These are phyloP conservation scores for Penicillium sp. DNA, from an alignment of 2,329 filamentous ascomycete species.

Conservation along the genomic window DNA sequence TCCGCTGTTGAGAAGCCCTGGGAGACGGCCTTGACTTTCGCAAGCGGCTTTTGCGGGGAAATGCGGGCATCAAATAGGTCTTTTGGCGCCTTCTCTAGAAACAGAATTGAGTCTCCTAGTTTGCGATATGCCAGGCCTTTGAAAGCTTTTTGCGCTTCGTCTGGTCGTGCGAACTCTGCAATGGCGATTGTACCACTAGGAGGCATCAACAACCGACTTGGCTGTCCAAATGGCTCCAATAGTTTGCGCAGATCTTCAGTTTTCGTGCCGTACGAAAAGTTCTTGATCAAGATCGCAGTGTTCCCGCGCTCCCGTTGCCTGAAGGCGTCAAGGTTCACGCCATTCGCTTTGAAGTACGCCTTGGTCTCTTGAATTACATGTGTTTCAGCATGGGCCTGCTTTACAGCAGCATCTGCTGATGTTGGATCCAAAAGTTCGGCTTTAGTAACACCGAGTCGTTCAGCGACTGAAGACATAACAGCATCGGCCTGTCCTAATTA, in stretches of 20 bases:
- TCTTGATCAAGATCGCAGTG: conserved; percentile 88
- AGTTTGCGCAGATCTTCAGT: conserved; percentile 77
- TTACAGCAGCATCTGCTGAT: conserved; percentile 89
- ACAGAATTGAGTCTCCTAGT: conserved; percentile 87
- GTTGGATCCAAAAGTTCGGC: conserved; percentile 93
- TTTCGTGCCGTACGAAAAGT: conserved; percentile 84
- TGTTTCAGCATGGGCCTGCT: conserved; percentile 95
- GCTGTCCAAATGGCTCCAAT: conserved; percentile 83
- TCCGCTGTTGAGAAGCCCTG: conserved; percentile 49
- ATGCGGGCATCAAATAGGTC: conserved; percentile 67
- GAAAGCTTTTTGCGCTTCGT: conserved; percentile 83
- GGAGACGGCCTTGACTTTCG: conserved; percentile 38
- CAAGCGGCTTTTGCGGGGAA: conserved; percentile 35
- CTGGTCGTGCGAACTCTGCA: conserved; percentile 80
- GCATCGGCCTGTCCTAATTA: conserved; percentile 66
- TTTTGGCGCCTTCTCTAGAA: conserved; percentile 90
- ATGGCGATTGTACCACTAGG: conserved; percentile 93
- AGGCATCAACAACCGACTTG: conserved; percentile 86
- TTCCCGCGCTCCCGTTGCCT: conserved; percentile 84
- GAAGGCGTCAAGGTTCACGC: conserved; percentile 91
- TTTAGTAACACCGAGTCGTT: conserved; percentile 86
- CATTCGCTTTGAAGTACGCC: conserved; percentile 83
- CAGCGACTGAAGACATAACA: conserved; percentile 86
- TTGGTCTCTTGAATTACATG: conserved; percentile 97
- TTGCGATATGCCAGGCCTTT: conserved; percentile 84